phyloP scores from a whole-genome alignment of 1,284 basidiomycete species.

The Exsudoporus floridanus region DNA sequence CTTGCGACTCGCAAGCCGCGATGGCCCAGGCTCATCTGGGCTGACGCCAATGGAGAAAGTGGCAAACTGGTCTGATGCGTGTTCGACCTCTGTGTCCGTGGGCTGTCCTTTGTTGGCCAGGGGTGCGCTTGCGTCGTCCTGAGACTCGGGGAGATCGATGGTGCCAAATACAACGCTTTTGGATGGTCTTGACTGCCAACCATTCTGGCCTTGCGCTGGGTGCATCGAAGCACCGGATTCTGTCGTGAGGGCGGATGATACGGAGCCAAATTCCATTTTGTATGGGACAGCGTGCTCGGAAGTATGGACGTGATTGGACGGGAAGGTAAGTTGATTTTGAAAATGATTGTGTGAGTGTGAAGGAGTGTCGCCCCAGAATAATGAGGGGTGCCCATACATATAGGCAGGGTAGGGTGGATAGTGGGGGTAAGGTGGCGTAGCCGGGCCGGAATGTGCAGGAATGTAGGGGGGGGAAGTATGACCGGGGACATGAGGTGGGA shows the following conservation, averaged over 20 bases:
- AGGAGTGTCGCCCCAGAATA: constrained; percentile 26
- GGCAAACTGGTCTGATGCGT: constrained; percentile 35
- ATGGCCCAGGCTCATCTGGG: constrained; percentile 42
- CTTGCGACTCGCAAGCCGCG: constrained; percentile 39
- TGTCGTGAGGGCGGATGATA: constrained; percentile 14
- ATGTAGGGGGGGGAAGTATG: constrained; percentile 33
- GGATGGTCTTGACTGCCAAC: constrained; percentile 6
- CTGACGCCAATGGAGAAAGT: constrained; percentile 48
- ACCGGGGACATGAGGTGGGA: constrained; percentile 25
- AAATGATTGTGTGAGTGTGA: constrained; percentile 18
- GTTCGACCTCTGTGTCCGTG: constrained; percentile 9
- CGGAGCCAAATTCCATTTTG: constrained; percentile 22
- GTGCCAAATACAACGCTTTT: constrained; percentile 50
- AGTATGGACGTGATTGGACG: constrained; percentile 9
- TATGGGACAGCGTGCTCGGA: constrained; percentile 14
- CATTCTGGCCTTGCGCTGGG: constrained; percentile 8
- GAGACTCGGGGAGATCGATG: constrained; percentile 36
- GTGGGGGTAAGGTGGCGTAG: constrained; percentile 34
- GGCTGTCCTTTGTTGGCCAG: constrained; percentile 28
- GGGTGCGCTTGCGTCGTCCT: background rate
- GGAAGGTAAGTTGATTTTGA: constrained; percentile 18
- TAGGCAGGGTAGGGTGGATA: constrained; percentile 36
- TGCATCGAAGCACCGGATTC: constrained; percentile 12
- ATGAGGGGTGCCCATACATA: constrained; percentile 29
- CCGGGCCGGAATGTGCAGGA: constrained; percentile 27